Evolutionary conservation across 495 filamentous ascomycete genomes (phyloP), one percentile per base, ranked within the genome.

Genomic region (Lepraria neglecta): DNA sequence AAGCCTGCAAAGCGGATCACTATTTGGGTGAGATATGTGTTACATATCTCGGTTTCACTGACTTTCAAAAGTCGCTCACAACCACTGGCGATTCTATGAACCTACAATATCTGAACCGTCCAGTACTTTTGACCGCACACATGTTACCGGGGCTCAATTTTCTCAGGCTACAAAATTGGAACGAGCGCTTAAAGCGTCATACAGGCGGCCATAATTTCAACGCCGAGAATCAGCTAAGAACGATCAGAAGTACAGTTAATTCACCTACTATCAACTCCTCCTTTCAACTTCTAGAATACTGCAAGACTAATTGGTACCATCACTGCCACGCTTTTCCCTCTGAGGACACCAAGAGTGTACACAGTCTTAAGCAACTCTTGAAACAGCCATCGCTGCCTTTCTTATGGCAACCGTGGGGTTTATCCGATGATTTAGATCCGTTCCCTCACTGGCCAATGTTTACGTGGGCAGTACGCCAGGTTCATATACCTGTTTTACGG

Each of bases 21-120:
- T 46, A 67, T 28, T 31, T 61, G 44, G 62, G 62, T 14, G 61
- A 58, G 50, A 61, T 67, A 14, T 67, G 65, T 48, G 35, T 67
- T 35, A 65, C 65, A 3, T 67, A 67, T 33, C 56, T 67, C 28
- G 56, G 28, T n/a, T 65, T 67, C 45, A 28, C 42, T 15, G 7
- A 14, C 14, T 67, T 67, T 40, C 48, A 64, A 42, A 65, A 33
- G 19, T 6, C 17, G 52, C 66, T 56, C 28, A 35, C 52, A 33
- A 28, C 27, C 21, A 27, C 52, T 43, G 40, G 40, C 40, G 40
- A 43, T 43, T 43, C 40, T 43, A 43, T 1, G 30, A n/a, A n/a
- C 52, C 19, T 28, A 56, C 27, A 33, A n/a, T 24, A n/a, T 35
- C 19, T 56, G 27, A 35, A 56, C 30, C n/a, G 27, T 56, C 35